phyloP scores from a whole-genome alignment of 352 stramenopile genomes.

The Phytophthora crassamura region DNA sequence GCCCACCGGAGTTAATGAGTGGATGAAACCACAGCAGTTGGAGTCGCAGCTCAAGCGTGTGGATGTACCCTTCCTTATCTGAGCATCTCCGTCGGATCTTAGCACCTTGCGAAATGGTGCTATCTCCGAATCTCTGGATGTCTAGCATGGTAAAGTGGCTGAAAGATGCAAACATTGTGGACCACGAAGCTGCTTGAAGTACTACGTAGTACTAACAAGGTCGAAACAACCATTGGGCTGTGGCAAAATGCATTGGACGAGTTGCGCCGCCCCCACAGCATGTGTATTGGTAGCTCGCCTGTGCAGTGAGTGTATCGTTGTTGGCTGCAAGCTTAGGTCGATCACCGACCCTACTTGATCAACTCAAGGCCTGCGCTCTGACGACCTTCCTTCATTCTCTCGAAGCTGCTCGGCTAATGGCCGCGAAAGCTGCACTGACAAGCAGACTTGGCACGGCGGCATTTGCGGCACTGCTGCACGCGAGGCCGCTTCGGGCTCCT shows the following conservation, averaged over 20 bases:
- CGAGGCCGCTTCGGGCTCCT: constrained; percentile 49
- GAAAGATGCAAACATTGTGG: constrained; percentile 18
- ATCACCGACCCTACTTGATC: constrained; percentile 4
- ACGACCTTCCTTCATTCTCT: not conserved
- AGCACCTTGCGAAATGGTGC: constrained; percentile 44
- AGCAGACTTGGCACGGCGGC: constrained; percentile 54
- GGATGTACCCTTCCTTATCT: constrained; percentile 25
- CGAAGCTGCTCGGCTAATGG: constrained; percentile 20
- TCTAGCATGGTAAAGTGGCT: constrained; percentile 45
- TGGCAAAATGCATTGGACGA: constrained; percentile 39
- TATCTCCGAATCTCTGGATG: constrained; percentile 39
- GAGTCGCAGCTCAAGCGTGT: constrained; percentile 29
- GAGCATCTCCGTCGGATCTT: constrained; percentile 40
- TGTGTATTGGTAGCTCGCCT: constrained; percentile 37
- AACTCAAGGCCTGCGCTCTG: constrained; percentile 5
- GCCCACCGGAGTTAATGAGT: constrained; percentile 28
- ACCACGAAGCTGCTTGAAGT: no score
- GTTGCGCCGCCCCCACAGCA: constrained; percentile 30
- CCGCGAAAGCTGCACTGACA: constrained; percentile 64
- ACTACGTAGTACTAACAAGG: constrained; percentile 4
- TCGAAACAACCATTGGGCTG: constrained; percentile 33
- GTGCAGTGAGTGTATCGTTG: constrained; percentile 1
- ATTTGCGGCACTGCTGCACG: constrained; percentile 58
- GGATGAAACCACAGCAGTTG: constrained; percentile 39
- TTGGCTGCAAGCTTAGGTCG: constrained; percentile 4